Conservation (phyloP, 192 early-diverging fungal genomes). For the Backusella mclennaniae region DNA sequence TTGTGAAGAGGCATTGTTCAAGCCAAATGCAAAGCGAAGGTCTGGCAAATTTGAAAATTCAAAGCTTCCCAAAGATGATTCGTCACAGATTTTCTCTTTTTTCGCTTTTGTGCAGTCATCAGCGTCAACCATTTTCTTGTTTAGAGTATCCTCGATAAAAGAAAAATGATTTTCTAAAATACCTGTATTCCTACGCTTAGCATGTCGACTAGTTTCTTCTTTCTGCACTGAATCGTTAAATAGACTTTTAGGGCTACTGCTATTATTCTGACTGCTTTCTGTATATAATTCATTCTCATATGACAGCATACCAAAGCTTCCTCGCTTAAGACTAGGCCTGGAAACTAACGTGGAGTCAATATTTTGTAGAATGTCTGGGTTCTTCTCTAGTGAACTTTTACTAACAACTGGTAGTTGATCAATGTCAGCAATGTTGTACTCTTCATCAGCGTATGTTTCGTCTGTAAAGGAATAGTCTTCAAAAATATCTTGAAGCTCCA, state of each 20-base stretch:
- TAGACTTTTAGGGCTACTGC: neutral
- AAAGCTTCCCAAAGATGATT: neutral
- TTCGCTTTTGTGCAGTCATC: too few species aligned
- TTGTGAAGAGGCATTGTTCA: neutral
- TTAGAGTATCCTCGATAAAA: neutral
- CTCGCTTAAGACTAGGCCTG: constrained; percentile 25
- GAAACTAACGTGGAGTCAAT: neutral
- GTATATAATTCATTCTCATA: constrained; percentile 9
- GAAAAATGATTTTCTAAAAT: neutral
- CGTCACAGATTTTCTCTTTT: neutral
- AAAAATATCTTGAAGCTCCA: constrained; percentile 34
- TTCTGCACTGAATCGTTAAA: neutral
- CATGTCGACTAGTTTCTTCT: neutral
- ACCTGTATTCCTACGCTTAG: constrained; percentile 16
- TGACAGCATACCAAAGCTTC: constrained; percentile 36
- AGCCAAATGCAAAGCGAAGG: constrained; percentile 7
- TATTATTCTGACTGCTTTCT: neutral
- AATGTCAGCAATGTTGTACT: neutral
- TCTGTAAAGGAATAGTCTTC: constrained; percentile 33
- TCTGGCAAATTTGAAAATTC: constrained; percentile 2
- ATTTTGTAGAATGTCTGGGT: neutral
- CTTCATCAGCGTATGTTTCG: neutral
- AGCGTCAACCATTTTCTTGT: neutral
- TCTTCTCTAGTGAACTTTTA: neutral
- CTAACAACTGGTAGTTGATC: neutral